These are phyloP conservation scores for Annulohypoxylon maeteangense DNA, from an alignment of 495 filamentous ascomycete genomes.

Conservation along the genomic window DNA sequence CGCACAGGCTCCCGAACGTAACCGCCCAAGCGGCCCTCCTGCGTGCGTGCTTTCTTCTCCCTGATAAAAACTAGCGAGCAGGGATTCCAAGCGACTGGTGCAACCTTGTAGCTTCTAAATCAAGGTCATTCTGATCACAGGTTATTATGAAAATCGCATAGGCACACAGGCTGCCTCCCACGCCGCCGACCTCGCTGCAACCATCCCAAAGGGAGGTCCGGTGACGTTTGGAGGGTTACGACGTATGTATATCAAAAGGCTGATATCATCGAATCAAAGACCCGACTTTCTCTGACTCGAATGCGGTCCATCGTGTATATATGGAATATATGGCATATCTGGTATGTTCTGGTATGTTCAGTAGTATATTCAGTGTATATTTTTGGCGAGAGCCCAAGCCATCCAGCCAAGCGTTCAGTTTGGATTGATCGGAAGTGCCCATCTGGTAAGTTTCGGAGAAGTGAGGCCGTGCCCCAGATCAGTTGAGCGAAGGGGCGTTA, in stretches of 20 bases:
- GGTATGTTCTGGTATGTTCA: neutral
- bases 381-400: constrained; percentile 28
- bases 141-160: constrained; percentile 33
- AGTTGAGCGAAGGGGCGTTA: constrained; percentile 33
- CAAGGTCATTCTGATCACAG: constrained; percentile 34
- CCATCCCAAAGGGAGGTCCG: constrained; percentile 42
- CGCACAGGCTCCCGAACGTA: constrained; percentile 41
- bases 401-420: constrained; percentile 30
- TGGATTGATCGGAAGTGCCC: constrained; percentile 37
- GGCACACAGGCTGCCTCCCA: constrained; percentile 34
- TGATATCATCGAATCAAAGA: constrained; percentile 41
- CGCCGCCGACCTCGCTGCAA: constrained; percentile 41
- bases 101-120: constrained; percentile 41
- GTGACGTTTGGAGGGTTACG: constrained; percentile 43
- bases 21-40: constrained; percentile 32
- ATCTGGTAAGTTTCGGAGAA: constrained; percentile 49
- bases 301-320: constrained; percentile 24
- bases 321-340: neutral
- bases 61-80: constrained; percentile 24
- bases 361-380: neutral
- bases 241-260: constrained; percentile 45
- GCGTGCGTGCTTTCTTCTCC: constrained; percentile 16
- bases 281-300: constrained; percentile 28
- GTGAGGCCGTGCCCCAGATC: constrained; percentile 39
- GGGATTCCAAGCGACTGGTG: constrained; percentile 34